Conservation (phyloP, 345 rosid species). For the Geranium rotundifolium region DNA sequence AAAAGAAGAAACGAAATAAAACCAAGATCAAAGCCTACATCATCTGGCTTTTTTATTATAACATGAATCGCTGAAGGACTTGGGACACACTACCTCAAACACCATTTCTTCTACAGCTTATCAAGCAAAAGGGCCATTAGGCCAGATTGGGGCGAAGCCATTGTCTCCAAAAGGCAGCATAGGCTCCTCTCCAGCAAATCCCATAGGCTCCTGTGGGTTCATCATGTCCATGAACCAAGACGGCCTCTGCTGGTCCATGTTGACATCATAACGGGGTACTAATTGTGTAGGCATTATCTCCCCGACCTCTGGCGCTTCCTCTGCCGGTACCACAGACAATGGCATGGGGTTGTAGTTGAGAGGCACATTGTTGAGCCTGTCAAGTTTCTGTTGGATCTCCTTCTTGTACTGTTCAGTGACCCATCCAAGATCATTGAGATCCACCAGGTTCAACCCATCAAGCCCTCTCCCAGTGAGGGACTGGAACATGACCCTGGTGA, state of each 20-base stretch:
- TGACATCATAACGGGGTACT: background rate
- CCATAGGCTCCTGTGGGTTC: background rate
- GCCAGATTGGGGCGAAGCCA: background rate
- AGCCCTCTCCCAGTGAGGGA: conserved; percentile 6
- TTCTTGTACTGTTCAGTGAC: conserved; percentile 15
- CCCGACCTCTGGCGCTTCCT: background rate
- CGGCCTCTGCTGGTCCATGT: conserved; percentile 8
- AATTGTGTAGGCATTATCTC: background rate
- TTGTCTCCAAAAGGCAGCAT: background rate
- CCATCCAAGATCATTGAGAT: conserved; percentile 14
- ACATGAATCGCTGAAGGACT: background rate
- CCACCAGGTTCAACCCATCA: conserved; percentile 6
- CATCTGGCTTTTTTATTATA: background rate
- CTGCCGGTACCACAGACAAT: background rate
- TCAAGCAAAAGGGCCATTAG: background rate
- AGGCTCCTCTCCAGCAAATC: background rate
- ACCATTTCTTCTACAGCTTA: background rate
- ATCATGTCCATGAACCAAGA: conserved; percentile 19
- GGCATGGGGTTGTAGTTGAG: background rate
- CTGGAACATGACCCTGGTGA: conserved; percentile 5
- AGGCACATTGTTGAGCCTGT: background rate
- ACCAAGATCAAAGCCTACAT: background rate
- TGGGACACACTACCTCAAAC: background rate
- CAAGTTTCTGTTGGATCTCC: conserved; percentile 7
- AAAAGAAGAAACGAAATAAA: background rate